These are phyloP conservation scores for Calendula officinalis DNA, from an alignment of 129 eudicot genomes.

Conservation along the genomic window DNA sequence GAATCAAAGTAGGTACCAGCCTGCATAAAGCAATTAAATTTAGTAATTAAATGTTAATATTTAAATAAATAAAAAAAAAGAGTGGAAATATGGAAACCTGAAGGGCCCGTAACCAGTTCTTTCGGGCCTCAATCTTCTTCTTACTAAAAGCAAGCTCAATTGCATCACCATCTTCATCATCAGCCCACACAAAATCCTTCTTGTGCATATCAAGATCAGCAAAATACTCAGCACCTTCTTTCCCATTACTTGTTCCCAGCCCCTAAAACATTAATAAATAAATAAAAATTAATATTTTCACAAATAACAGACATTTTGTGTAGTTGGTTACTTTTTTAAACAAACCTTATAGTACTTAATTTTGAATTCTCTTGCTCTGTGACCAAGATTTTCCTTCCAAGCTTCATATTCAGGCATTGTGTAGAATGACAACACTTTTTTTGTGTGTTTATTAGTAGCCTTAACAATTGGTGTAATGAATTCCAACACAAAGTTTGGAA, in stretches of 20 bases:
- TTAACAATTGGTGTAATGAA: slow-evolving; percentile 90
- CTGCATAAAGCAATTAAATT: slow-evolving; percentile 37
- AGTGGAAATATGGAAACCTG: slow-evolving; percentile 47
- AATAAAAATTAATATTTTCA: neutral
- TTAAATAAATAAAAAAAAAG: neutral
- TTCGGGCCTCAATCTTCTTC: slow-evolving; percentile 89
- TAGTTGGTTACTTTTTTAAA: neutral
- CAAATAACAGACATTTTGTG: neutral
- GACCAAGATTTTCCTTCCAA: slow-evolving; percentile 62
- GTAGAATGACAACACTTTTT: slow-evolving; percentile 54
- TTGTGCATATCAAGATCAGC: slow-evolving; percentile 60
- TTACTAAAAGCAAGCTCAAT: slow-evolving; percentile 95
- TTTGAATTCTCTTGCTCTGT: slow-evolving; percentile 51
- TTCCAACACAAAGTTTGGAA: slow-evolving; percentile 77
- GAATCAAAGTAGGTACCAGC: slow-evolving; percentile 82
- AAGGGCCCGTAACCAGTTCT: slow-evolving; percentile 81
- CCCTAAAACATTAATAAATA: slow-evolving; percentile 44
- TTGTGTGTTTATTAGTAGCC: slow-evolving; percentile 62
- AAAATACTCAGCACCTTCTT: slow-evolving; percentile 79
- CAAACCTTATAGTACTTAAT: slow-evolving; percentile 94
- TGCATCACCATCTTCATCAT: slow-evolving; percentile 81
- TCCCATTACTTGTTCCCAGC: slow-evolving; percentile 78
- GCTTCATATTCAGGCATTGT: slow-evolving; percentile 82
- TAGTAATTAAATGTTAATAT: neutral
- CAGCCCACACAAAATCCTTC: slow-evolving; percentile 75